A percentile compares a stretch with the other conserved stretches of the same genome.
Evolutionary conservation across 1,284 basidiomycete genomes (phyloP).

Genomic region (Polyporus tsugae): DNA sequence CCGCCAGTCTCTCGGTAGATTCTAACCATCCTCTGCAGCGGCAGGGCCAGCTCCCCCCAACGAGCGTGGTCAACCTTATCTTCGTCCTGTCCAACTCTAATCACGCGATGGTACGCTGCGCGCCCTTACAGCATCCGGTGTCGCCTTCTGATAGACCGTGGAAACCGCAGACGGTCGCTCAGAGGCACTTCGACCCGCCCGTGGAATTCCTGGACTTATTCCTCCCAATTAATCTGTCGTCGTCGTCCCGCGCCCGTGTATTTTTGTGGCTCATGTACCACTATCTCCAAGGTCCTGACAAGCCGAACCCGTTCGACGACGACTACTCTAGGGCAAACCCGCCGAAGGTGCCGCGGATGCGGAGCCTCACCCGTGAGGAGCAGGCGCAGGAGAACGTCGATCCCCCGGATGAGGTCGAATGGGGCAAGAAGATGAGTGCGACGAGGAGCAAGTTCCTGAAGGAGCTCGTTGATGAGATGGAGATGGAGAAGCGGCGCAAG

Average conservation of each 20-base stretch:
- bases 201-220: conserved; percentile 86
- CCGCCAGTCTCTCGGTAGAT: conserved; percentile 8
- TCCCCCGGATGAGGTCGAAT: conserved; percentile 51
- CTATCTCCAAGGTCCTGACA: conserved; percentile 52
- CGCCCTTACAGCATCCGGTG: conserved; percentile 9
- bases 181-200: conserved; percentile 75
- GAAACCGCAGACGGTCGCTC: conserved; percentile 64
- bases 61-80: conserved; percentile 81
- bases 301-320: conserved; percentile 54
- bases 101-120: conserved; percentile 40
- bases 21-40: conserved; percentile 48
- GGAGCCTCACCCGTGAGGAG: conserved; percentile 45
- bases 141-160: conserved; percentile 23
- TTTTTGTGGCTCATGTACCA: conserved; percentile 68
- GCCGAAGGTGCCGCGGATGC: conserved; percentile 49
- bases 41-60: conserved; percentile 71
- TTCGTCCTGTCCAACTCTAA: conserved; percentile 68
- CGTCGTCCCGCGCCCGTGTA: conserved; percentile 72
- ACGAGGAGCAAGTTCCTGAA: conserved; percentile 50
- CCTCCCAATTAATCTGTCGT: conserved; percentile 75
- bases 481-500: conserved; percentile 43
- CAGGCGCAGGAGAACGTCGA: conserved; percentile 51
- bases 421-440: conserved; percentile 49
- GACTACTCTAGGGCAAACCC: conserved; percentile 47
- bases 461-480: conserved; percentile 49